Base-by-base conservation (phyloP, 2,329 filamentous ascomycete species). In the Aspergillus transmontanensis region DNA sequence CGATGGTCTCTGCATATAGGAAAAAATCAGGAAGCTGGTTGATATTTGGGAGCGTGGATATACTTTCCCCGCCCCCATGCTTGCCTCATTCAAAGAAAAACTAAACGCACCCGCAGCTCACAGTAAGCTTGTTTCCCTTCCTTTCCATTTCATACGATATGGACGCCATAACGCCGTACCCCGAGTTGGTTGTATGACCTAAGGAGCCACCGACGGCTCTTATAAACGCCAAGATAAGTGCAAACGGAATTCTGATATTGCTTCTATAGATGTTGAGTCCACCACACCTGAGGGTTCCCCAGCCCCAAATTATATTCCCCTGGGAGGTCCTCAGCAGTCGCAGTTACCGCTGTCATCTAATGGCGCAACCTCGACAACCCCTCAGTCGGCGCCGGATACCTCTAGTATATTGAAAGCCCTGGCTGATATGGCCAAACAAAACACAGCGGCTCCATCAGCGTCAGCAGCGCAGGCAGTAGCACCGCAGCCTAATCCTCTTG, bases 41-140 rank as follows among this genome's bases (percentile, higher is more conserved):
- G 94, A 97, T 76, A 99, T 99, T 70, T 99, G 95, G 95, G 94
- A 97, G 77, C 95, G 95, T 75, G 93, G 92, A 68, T 90, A 91
- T 76, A 98, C 94, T 26, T 98, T 99, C 78, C 93, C 95, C 30
- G 77, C 85, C 48, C 79, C 89, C 59, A 90, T 97, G 87, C 87
- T 99, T 71, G 77, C 81, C n/a, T 87, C 87, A 43, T 96, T 96
- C 85, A 94, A 93, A 80, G 86, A 92, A 75, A 94, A 92, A 79
- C 78, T 96, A 72, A 89, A 85, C 67, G 84, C 87, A 64, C 82
- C 86, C 57, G 75, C 83, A 63, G 78, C 83, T 69, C 83, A 86
- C 75, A 88, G 90, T 93, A 92, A 84, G 90, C 78, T 54, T 54
- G 64, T 83, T 69, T 69, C 64, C 66, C 67, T 68, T 66, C 55